phyloP scores from a whole-genome alignment of 2,329 filamentous ascomycete genomes.

The Aspergillus pseudonomiae region DNA sequence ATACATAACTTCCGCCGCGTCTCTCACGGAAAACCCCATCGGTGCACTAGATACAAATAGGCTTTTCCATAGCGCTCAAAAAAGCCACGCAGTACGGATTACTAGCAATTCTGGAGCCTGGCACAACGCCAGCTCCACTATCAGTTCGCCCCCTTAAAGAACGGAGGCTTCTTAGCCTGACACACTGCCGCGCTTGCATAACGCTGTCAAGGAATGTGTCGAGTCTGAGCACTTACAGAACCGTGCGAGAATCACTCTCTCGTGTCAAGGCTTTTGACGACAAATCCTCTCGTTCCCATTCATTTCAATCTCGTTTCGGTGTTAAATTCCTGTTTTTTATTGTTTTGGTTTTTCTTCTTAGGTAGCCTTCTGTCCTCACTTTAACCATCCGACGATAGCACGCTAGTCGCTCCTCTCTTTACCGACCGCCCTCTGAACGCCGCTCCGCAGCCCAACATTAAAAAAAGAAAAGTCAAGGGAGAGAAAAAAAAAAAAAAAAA shows the following conservation, averaged over 20 bases:
- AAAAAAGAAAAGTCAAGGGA: constrained; percentile 7
- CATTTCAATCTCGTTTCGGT: not conserved
- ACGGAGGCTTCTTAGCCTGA: constrained; percentile 28
- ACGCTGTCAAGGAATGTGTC: constrained; percentile 29
- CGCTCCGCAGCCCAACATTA: not conserved
- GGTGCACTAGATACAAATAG: constrained; percentile 17
- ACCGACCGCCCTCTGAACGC: constrained; percentile 20
- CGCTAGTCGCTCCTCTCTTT: constrained; percentile 14
- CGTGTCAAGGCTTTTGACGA: constrained; percentile 11
- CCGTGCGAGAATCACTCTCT: constrained; percentile 23
- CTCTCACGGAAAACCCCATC: constrained; percentile 4
- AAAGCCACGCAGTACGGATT: constrained; percentile 17
- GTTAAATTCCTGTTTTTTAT: not conserved
- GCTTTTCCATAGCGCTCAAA: constrained; percentile 18
- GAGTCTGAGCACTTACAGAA: constrained; percentile 24
- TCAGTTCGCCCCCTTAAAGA: constrained; percentile 25
- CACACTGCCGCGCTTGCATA: constrained; percentile 34
- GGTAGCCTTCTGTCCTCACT: constrained; percentile 13
- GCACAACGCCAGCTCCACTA: constrained; percentile 27
- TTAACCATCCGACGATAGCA: not conserved
- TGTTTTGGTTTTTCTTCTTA: constrained; percentile 2
- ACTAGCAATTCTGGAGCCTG: constrained; percentile 21
- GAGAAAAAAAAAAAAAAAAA: constrained; percentile 2
- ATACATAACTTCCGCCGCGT: not conserved
- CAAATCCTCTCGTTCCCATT: not conserved